Conservation (phyloP, 768 basidiomycete genomes). For the Chalciporus piperatus region DNA sequence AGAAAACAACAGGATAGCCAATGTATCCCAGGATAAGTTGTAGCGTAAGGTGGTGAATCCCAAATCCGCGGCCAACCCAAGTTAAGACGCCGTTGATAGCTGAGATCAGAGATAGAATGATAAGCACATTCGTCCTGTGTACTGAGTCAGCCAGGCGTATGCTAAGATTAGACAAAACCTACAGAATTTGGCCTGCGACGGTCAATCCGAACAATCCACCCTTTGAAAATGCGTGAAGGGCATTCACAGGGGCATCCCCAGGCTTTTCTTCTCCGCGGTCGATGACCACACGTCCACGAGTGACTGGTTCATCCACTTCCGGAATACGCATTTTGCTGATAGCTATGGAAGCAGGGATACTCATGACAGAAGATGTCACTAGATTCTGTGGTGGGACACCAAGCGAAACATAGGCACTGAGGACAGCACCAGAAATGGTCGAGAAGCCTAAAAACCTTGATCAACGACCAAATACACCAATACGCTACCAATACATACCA, state of each 20-base stretch:
- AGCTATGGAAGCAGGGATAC: constrained; percentile 90
- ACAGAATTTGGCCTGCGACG: constrained; percentile 87
- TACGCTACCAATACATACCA: constrained; percentile 37
- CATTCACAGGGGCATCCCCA: constrained; percentile 64
- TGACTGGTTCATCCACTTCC: constrained; percentile 82
- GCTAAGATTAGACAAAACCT: constrained; percentile 22
- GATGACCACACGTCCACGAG: constrained; percentile 75
- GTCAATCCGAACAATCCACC: constrained; percentile 83
- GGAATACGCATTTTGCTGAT: constrained; percentile 88
- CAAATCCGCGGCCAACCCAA: constrained; percentile 86
- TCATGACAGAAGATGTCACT: constrained; percentile 90
- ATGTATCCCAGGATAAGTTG: constrained; percentile 84
- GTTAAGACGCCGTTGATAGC: constrained; percentile 82
- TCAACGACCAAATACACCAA: constrained; percentile 2
- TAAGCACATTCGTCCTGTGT: constrained; percentile 74
- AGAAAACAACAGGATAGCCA: constrained; percentile 85
- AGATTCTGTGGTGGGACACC: constrained; percentile 80
- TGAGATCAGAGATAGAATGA: constrained; percentile 78
- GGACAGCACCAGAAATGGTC: constrained; percentile 88
- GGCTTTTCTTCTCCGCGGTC: constrained; percentile 67
- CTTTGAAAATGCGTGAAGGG: constrained; percentile 83
- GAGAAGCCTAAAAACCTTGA: constrained; percentile 55
- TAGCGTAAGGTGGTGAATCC: constrained; percentile 77
- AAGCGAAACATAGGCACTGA: constrained; percentile 76
- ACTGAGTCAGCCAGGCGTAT: constrained; percentile 7